A percentile compares a stretch with the other conserved stretches of the same genome.
Evolutionary conservation across 2,329 filamentous ascomycete species (phyloP).

Genomic region (Pseudocercospora fijiensis): DNA sequence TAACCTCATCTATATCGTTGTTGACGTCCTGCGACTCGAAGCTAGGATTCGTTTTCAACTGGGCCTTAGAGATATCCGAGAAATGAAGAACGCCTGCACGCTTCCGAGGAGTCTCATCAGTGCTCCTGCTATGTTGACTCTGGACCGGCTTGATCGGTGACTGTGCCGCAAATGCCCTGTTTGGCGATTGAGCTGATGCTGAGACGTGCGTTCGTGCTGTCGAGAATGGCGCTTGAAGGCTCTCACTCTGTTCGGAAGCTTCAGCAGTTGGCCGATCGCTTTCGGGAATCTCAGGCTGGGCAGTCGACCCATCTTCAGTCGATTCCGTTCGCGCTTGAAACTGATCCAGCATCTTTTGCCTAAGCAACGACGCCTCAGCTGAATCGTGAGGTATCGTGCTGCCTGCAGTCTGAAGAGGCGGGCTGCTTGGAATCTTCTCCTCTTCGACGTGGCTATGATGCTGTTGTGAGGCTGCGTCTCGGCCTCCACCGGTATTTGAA

Average conservation of each 20-base stretch:
- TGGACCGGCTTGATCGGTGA: constrained; percentile 24
- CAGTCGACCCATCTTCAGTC: not conserved
- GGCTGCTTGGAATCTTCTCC: constrained; percentile 38
- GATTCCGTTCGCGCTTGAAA: constrained; percentile 17
- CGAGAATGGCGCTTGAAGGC: constrained; percentile 29
- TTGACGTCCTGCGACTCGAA: constrained; percentile 27
- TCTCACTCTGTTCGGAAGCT: constrained; percentile 14
- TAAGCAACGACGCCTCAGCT: constrained; percentile 21
- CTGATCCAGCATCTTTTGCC: constrained; percentile 17
- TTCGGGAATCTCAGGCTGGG: constrained; percentile 32
- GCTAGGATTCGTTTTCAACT: constrained; percentile 22
- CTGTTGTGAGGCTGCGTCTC: constrained; percentile 23
- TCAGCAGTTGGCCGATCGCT: constrained; percentile 29
- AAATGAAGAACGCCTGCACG: constrained; percentile 35
- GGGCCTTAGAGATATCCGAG: constrained; percentile 34
- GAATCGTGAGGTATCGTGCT: constrained; percentile 29
- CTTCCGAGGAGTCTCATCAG: constrained; percentile 36
- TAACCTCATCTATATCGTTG: constrained; percentile 36
- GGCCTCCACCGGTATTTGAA: constrained; percentile 10
- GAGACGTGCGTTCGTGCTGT: constrained; percentile 44
- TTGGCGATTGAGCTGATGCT: constrained; percentile 28
- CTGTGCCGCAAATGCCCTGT: constrained; percentile 20
- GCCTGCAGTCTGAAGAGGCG: constrained; percentile 28
- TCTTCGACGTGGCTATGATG: constrained; percentile 1
- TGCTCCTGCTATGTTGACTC: constrained; percentile 32